Base-by-base conservation (phyloP, 768 basidiomycete genomes). In the Crepidotus variabilis region DNA sequence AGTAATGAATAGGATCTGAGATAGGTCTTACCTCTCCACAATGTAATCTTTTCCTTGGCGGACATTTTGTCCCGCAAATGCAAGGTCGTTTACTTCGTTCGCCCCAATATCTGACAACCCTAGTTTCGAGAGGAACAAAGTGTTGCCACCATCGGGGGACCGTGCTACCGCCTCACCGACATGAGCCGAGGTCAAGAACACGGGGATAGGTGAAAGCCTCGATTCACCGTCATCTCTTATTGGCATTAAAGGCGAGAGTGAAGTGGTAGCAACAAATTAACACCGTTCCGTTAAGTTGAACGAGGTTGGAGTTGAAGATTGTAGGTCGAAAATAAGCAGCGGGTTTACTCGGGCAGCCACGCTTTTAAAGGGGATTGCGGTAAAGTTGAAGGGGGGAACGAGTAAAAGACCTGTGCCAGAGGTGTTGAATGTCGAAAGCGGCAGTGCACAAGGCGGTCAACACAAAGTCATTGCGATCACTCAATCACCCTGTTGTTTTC, bases 111-210 rank as follows among this genome's bases (percentile, higher is more conserved):
- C 86, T 9, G 85, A 83, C 35, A 98, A 74, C 46, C 80, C 80
- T 71, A 88, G 82, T 70, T 92, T 88, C 57, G 90, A 85, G 50
- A 98, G 81, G 66, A 93, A 86, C 55, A 99, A 76, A 6, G 94
- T 96, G 56, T 84, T 83, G 7, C 94, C 93, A 52, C 78, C 74
- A 74, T 98, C 94, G 6, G 80, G 71, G 46, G 91, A 93, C 56
- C 72, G 78, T 50, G 74, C 69, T 20, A 89, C 67, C 22, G 89
- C 91, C 36, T 90, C 83, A 9, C 75, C 69, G 60, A 93, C 80
- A 66, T 85, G 83, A n/a, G 68, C 72, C 61, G 78, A 75, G 62
- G 72, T 80, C 45, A 90, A 70, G 47, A 80, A 78, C 39, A 71
- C 71, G 24, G 59, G 54, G 28, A 59, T 58, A 39, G 62, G 52